phyloP scores from a whole-genome alignment of 495 filamentous ascomycete genomes.

The Aspergillus nidulans region DNA sequence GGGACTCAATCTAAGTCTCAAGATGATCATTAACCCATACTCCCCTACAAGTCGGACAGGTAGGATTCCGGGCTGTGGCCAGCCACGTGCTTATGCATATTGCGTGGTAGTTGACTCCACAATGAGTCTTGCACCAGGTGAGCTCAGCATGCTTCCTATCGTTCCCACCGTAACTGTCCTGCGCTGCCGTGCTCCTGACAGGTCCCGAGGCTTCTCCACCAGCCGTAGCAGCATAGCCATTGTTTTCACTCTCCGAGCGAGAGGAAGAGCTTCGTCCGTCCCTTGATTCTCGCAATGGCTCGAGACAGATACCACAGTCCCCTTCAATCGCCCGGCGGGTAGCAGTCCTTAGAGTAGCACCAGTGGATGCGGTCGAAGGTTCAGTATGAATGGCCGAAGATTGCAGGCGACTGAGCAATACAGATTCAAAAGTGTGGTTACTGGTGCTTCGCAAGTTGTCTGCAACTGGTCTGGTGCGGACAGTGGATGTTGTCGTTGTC shows the following conservation, averaged over 20 bases:
- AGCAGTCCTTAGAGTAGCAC: constrained; percentile 8
- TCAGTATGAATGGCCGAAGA: not conserved
- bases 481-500: too few species aligned
- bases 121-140: constrained; percentile 64
- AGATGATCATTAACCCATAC: constrained; percentile 6
- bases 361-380: not conserved
- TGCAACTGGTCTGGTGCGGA: too few species aligned
- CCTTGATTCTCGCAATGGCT: constrained; percentile 1
- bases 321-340: constrained; percentile 53
- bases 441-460: too few species aligned
- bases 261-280: too few species aligned
- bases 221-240: too few species aligned
- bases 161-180: not conserved
- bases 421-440: too few species aligned
- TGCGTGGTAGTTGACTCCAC: constrained; percentile 68
- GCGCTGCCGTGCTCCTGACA: not conserved
- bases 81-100: constrained; percentile 63
- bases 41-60: not conserved
- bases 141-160: constrained; percentile 19
- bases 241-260: too few species aligned
- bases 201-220: too few species aligned
- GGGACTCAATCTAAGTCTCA: too few species aligned
- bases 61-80: not conserved
- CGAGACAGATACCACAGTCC: constrained; percentile 68
- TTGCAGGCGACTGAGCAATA: too few species aligned